Evolutionary conservation across 306 rosid species (phyloP).

Genomic region (Cucurbita maxima): DNA sequence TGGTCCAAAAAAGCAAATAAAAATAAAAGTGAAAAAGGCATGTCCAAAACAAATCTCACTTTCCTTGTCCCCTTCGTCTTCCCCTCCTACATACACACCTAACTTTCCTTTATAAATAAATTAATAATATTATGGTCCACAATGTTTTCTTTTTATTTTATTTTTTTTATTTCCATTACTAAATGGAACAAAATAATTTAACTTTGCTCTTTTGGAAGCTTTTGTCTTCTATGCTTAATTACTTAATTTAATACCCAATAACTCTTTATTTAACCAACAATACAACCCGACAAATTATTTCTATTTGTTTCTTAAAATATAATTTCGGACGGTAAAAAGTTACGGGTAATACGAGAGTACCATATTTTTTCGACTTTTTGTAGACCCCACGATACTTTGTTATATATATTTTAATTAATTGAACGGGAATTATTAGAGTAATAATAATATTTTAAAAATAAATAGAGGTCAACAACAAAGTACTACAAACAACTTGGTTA

Average conservation of each 20-base stretch:
- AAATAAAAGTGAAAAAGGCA: background rate
- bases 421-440: no score
- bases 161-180: background rate
- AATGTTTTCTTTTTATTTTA: background rate
- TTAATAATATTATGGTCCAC: slow-evolving; percentile 2
- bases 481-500: background rate
- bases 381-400: no score
- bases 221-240: background rate
- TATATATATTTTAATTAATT: no score
- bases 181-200: background rate
- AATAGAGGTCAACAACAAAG: background rate
- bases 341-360: no score
- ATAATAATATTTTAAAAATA: no score
- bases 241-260: background rate
- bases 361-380: no score
- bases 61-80: slow-evolving; percentile 7
- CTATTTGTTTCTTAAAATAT: no score
- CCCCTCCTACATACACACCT: background rate
- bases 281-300: no score
- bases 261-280: no score
- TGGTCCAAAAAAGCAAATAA: slow-evolving; percentile 5
- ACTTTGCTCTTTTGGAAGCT: background rate
- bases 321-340: no score
- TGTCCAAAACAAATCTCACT: slow-evolving; percentile 6
- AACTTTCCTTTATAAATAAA: background rate